Conservation (phyloP, 164 flowering plant species). For the Umbilicus rupestris region DNA sequence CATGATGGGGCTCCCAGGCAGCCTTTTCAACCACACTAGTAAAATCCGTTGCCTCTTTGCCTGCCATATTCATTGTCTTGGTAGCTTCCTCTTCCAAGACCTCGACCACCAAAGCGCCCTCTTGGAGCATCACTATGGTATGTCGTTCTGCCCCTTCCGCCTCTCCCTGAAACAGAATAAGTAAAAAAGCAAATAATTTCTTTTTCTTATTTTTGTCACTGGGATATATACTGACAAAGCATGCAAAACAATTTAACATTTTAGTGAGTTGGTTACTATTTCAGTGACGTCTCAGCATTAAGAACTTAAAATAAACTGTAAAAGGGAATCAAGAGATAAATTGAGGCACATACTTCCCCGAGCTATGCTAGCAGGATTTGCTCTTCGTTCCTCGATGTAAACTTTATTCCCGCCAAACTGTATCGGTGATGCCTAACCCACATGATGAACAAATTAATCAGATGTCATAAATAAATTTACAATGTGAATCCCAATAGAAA, state of each 20-base stretch:
- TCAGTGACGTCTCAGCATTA: too few relatives aligned
- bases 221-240: too few relatives aligned
- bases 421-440: constrained; percentile 53
- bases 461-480: too few relatives aligned
- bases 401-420: constrained; percentile 57
- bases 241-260: too few relatives aligned
- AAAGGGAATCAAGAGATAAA: not conserved
- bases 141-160: not conserved
- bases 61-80: constrained; percentile 1
- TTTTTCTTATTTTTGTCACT: too few relatives aligned
- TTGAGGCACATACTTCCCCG: constrained; percentile 63
- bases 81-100: not conserved
- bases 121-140: not conserved
- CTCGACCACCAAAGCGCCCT: constrained; percentile 1
- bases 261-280: too few relatives aligned
- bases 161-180: not conserved
- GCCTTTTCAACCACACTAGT: not conserved
- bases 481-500: too few relatives aligned
- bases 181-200: too few relatives aligned
- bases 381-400: constrained; percentile 74
- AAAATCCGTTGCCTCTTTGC: constrained; percentile 2
- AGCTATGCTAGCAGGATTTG: constrained; percentile 34
- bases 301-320: too few relatives aligned
- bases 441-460: not conserved
- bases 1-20: not conserved